These are phyloP conservation scores for Cutaneotrichosporon cutaneum DNA, from an alignment of 1,284 basidiomycete species.

Conservation along the genomic window DNA sequence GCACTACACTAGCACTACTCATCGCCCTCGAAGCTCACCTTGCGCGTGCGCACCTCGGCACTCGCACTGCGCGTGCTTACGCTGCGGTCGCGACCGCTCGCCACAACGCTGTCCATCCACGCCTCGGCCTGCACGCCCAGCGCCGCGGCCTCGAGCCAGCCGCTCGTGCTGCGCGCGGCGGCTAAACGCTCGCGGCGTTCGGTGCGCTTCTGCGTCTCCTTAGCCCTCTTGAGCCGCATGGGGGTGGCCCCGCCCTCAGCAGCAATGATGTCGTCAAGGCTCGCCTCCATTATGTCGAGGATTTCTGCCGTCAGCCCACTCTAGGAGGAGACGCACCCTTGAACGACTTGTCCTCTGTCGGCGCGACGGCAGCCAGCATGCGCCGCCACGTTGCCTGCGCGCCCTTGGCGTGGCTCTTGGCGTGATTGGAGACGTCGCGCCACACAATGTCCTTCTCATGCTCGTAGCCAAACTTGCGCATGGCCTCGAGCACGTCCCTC, in stretches of 20 bases:
- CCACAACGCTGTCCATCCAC: slow-evolving; percentile 7
- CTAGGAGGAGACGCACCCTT: slow-evolving; percentile 9
- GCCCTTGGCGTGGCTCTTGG: slow-evolving; percentile 11
- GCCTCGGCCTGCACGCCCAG: slow-evolving; percentile 1
- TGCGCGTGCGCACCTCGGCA: background rate
- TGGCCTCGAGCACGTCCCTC: slow-evolving; percentile 11
- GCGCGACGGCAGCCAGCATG: slow-evolving; percentile 7
- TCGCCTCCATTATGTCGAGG: slow-evolving; percentile 10
- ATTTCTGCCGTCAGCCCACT: slow-evolving; percentile 11
- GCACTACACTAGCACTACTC: background rate
- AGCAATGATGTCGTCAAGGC: background rate
- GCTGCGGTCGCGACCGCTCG: background rate
- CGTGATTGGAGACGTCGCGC: slow-evolving; percentile 11
- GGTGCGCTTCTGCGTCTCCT: background rate
- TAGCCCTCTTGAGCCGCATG: background rate
- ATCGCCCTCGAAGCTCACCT: slow-evolving; percentile 3
- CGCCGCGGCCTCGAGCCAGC: background rate
- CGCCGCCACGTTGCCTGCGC: slow-evolving; percentile 14
- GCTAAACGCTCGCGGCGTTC: background rate
- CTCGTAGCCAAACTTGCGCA: slow-evolving; percentile 9
- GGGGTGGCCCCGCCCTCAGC: background rate
- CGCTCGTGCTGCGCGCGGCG: background rate
- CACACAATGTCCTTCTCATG: slow-evolving; percentile 20
- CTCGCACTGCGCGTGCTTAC: background rate
- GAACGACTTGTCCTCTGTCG: slow-evolving; percentile 10